Conservation (phyloP, 768 basidiomycete species). For the Suillus paluster region DNA sequence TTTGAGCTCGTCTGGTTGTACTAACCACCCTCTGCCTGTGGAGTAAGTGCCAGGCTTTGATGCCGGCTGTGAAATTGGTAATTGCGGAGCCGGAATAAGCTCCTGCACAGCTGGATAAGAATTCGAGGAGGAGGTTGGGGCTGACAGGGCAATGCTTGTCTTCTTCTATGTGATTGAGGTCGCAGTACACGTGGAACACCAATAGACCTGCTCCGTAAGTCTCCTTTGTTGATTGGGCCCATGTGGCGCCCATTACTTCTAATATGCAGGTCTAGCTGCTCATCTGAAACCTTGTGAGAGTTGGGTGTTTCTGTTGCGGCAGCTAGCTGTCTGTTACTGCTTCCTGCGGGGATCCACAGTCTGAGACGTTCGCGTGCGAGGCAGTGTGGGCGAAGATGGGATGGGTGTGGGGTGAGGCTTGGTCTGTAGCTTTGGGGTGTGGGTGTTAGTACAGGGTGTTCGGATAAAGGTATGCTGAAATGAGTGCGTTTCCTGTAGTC, state of each 20-base stretch:
- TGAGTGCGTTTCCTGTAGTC: too few species aligned
- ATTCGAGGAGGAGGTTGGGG: constrained; percentile 11
- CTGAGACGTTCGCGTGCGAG: too few species aligned
- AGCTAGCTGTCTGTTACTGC: too few species aligned
- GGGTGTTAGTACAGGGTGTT: too few species aligned
- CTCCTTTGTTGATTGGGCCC: constrained; percentile 33
- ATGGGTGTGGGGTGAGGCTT: too few species aligned
- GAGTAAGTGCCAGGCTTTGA: constrained; percentile 31
- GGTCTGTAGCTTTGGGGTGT: too few species aligned
- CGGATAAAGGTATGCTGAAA: too few species aligned
- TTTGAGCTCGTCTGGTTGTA: constrained; percentile 17
- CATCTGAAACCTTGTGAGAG: too few species aligned
- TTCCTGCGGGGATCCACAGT: too few species aligned
- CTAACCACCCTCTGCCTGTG: constrained; percentile 25
- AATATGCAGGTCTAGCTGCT: too few species aligned
- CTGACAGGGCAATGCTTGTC: constrained; percentile 11
- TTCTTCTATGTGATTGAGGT: constrained; percentile 26
- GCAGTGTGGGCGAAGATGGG: too few species aligned
- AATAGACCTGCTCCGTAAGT: constrained; percentile 45
- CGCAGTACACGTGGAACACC: constrained; percentile 44
- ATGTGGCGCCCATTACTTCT: constrained; percentile 26
- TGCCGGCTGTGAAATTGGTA: constrained; percentile 16
- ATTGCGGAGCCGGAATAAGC: constrained; percentile 16
- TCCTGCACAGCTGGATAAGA: constrained; percentile 20
- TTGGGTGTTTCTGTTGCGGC: too few species aligned